These are phyloP conservation scores for Cornus controversa DNA, from an alignment of 148 eudicot species.

Conservation along the genomic window DNA sequence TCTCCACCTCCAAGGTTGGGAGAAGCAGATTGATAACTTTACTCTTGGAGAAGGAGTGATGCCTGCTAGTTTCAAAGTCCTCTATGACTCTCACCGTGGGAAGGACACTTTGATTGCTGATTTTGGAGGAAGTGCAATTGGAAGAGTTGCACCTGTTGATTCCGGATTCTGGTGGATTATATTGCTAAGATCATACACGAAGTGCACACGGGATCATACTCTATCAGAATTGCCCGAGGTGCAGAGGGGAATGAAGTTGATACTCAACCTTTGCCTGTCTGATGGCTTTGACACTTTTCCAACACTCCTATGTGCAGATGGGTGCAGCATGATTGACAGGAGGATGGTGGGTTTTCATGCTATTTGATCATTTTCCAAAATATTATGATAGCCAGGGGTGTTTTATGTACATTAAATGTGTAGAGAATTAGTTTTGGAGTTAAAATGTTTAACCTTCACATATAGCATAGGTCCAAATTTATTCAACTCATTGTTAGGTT, in stretches of 20 bases:
- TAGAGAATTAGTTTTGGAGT: not conserved
- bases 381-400: not conserved
- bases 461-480: not conserved
- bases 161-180: conserved; percentile 91
- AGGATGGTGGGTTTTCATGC: conserved; percentile 50
- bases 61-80: conserved; percentile 76
- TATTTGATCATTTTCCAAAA: not conserved
- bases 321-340: conserved; percentile 78
- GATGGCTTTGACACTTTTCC: conserved; percentile 85
- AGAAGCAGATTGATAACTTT: conserved; percentile 58
- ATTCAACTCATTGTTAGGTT: not conserved
- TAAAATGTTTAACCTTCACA: not conserved
- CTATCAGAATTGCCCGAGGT: conserved; percentile 48
- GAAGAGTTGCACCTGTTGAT: conserved; percentile 83
- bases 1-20: conserved; percentile 57
- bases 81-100: conserved; percentile 19
- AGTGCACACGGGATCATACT: conserved; percentile 46
- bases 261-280: conserved; percentile 61
- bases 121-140: conserved; percentile 69
- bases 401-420: not conserved
- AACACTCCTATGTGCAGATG: conserved; percentile 72
- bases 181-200: conserved; percentile 57
- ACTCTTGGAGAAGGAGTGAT: conserved; percentile 72
- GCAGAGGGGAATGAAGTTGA: conserved; percentile 57
- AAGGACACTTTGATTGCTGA: conserved; percentile 50